Percentiles rank a stretch among this genome's conserved stretches.
These are phyloP conservation scores for Diatrype stigma DNA, from an alignment of 2,329 filamentous ascomycete genomes.

Conservation along the genomic window DNA sequence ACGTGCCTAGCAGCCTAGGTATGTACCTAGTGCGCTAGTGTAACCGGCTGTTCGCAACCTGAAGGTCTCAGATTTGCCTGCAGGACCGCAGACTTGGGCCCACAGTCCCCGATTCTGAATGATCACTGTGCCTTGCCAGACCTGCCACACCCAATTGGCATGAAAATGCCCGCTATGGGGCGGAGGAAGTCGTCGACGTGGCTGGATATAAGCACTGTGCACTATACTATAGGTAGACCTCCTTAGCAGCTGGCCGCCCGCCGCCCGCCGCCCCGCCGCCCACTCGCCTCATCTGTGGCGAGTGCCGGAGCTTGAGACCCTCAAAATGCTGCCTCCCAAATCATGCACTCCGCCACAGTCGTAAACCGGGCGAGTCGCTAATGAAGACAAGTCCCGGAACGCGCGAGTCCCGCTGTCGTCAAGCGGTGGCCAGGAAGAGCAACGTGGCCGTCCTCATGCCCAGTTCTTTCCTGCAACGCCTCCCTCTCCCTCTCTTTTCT, in stretches of 20 bases:
- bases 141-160: no score
- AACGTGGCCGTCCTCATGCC: slow-evolving; percentile 1
- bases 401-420: background rate
- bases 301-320: slow-evolving; percentile 11
- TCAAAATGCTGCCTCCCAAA: background rate
- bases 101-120: background rate
- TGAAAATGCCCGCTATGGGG: slow-evolving; percentile 2
- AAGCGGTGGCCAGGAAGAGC: slow-evolving; percentile 1
- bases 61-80: slow-evolving; percentile 13
- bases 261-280: no score
- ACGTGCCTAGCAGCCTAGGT: no score
- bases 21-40: slow-evolving; percentile 14
- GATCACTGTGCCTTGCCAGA: background rate
- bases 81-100: background rate
- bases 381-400: background rate
- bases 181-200: background rate
- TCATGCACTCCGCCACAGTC: slow-evolving; percentile 25
- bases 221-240: background rate
- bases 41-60: slow-evolving; percentile 13
- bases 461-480: background rate
- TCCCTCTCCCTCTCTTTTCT: background rate
- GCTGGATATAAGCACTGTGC: background rate
- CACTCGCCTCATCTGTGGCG: slow-evolving; percentile 15
- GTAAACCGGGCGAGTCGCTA: slow-evolving; percentile 7
- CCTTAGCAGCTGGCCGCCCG: no score